Conservation (phyloP, 108 stramenopile genomes). For the Skeletonema costatum region DNA sequence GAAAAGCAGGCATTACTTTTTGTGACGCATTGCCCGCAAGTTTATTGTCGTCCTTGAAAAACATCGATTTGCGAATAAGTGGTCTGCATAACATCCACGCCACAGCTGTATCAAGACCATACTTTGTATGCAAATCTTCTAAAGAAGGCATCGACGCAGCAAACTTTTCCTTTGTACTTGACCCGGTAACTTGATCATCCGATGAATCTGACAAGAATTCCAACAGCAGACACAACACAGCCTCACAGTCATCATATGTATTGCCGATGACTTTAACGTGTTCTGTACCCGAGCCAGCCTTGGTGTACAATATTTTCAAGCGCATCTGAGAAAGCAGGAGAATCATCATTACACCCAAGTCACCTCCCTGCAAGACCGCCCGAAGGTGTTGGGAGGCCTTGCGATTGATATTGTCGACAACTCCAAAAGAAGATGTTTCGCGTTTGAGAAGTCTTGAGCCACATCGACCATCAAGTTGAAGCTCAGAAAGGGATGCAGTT, state of each 20-base stretch:
- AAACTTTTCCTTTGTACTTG: slow-evolving; percentile 53
- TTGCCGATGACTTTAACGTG: slow-evolving; percentile 85
- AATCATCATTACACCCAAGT: slow-evolving; percentile 75
- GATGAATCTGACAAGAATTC: slow-evolving; percentile 75
- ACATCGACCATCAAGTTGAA: slow-evolving; percentile 77
- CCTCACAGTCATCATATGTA: slow-evolving; percentile 77
- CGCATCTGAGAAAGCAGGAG: slow-evolving; percentile 79
- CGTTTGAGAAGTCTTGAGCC: slow-evolving; percentile 71
- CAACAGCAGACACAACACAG: slow-evolving; percentile 69
- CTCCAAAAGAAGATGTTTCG: slow-evolving; percentile 88
- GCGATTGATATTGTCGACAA: slow-evolving; percentile 71
- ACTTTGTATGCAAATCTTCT: slow-evolving; percentile 46
- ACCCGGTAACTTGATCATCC: slow-evolving; percentile 21
- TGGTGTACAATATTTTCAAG: slow-evolving; percentile 58
- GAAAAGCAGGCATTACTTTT: slow-evolving; percentile 23
- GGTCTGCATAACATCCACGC: slow-evolving; percentile 81
- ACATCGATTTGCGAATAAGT: slow-evolving; percentile 51
- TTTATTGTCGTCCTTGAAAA: slow-evolving; percentile 40
- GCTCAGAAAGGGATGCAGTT: slow-evolving; percentile 68
- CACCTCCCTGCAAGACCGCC: slow-evolving; percentile 64
- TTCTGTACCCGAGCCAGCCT: slow-evolving; percentile 48
- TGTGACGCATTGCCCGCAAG: slow-evolving; percentile 18
- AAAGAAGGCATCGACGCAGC: slow-evolving; percentile 66
- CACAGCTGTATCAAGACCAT: slow-evolving; percentile 59
- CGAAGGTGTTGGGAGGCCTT: slow-evolving; percentile 55